Conservation (phyloP, 805 yeast genomes). For the Cyberlindnera euphorbiae region DNA sequence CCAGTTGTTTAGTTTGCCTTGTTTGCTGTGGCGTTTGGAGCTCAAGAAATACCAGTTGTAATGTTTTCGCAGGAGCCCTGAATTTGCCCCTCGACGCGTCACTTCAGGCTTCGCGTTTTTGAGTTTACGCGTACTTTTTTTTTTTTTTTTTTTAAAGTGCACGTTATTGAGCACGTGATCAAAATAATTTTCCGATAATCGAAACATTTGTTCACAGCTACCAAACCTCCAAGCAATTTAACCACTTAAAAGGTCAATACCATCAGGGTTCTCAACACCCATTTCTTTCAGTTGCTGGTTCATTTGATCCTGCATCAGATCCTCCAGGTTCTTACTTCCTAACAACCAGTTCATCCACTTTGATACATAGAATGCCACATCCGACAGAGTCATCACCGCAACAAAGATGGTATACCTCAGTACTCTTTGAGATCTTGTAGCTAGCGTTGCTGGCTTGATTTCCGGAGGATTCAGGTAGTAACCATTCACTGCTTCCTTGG, state of each 20-base stretch:
- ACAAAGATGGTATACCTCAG: slow-evolving; percentile 22
- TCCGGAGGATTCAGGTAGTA: slow-evolving; percentile 19
- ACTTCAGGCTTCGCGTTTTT: no score
- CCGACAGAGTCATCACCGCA: slow-evolving; percentile 18
- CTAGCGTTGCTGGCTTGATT: not conserved
- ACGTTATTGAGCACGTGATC: not conserved
- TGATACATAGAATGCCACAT: slow-evolving; percentile 18
- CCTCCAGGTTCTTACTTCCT: slow-evolving; percentile 23
- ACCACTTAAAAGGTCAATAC: slow-evolving; percentile 19
- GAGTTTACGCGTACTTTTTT: no score
- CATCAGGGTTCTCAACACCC: slow-evolving; percentile 25
- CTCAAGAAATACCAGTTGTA: no score
- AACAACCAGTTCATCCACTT: slow-evolving; percentile 16
- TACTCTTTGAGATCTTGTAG: slow-evolving; percentile 5
- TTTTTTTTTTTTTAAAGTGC: not conserved
- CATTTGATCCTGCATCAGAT: slow-evolving; percentile 21
- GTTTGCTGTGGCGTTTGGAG: not conserved
- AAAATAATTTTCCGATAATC: not conserved
- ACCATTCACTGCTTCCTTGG: slow-evolving; percentile 45
- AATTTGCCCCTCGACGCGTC: no score
- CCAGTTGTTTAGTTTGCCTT: not conserved
- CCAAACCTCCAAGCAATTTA: slow-evolving; percentile 1
- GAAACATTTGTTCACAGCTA: no score
- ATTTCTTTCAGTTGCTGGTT: slow-evolving; percentile 21
- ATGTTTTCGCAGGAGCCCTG: no score